These are phyloP conservation scores for Candolleomyces efflorescens DNA, from an alignment of 768 basidiomycete species.

Conservation along the genomic window DNA sequence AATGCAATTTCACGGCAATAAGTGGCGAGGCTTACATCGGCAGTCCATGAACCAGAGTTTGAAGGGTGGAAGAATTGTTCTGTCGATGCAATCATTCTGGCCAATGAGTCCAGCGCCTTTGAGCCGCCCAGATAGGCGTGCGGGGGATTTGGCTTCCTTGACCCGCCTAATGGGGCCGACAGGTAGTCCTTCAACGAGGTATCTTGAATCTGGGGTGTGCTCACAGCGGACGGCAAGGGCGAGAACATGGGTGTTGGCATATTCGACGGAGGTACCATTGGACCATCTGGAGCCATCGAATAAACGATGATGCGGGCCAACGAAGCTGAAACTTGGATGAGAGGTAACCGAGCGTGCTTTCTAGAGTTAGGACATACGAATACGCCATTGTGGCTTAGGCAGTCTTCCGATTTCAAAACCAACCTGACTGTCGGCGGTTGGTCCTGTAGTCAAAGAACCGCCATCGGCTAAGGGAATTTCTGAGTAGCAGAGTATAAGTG, in stretches of 20 bases:
- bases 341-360: slow-evolving; percentile 9
- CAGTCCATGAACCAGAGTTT: slow-evolving; percentile 81
- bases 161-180: slow-evolving; percentile 52
- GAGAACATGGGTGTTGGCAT: slow-evolving; percentile 73
- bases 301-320: slow-evolving; percentile 85
- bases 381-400: slow-evolving; percentile 71
- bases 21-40: slow-evolving; percentile 45
- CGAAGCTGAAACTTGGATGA: slow-evolving; percentile 45
- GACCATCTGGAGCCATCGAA: slow-evolving; percentile 73
- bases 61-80: slow-evolving; percentile 92
- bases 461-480: slow-evolving; percentile 71
- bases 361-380: slow-evolving; percentile 41
- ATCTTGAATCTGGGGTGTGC: slow-evolving; percentile 49
- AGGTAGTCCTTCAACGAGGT: slow-evolving; percentile 52
- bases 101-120: slow-evolving; percentile 82
- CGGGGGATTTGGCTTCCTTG: slow-evolving; percentile 20
- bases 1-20: not conserved
- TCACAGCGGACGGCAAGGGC: slow-evolving; percentile 59
- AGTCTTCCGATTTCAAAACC: slow-evolving; percentile 71
- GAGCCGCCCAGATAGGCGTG: slow-evolving; percentile 76
- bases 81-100: slow-evolving; percentile 77
- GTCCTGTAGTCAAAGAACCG: slow-evolving; percentile 72
- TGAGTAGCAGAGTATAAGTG: slow-evolving; percentile 20
- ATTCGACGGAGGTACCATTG: slow-evolving; percentile 53
- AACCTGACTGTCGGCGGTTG: slow-evolving; percentile 68